phyloP scores from a whole-genome alignment of 164 flowering plant genomes.

The Piper longum region DNA sequence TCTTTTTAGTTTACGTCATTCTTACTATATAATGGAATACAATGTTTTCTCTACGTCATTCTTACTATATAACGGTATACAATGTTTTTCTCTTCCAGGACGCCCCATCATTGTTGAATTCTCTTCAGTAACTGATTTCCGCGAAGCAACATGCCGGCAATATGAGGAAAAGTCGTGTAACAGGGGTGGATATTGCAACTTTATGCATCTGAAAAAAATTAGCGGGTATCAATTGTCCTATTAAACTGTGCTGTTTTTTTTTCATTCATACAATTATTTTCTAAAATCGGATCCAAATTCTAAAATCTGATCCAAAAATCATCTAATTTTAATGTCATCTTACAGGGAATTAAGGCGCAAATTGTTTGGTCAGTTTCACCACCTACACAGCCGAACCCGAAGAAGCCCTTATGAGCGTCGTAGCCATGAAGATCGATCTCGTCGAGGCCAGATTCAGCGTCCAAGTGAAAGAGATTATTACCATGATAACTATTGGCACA shows the following conservation, averaged over 20 bases:
- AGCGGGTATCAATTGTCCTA: conserved; percentile 35
- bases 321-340: no score
- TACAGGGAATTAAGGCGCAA: conserved; percentile 68
- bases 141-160: conserved; percentile 91
- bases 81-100: conserved; percentile 30
- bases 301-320: no score
- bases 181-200: conserved; percentile 91
- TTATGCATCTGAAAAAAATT: conserved; percentile 87
- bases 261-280: no score
- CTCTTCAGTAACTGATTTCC: conserved; percentile 92
- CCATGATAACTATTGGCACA: conserved; percentile 26
- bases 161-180: conserved; percentile 81
- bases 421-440: conserved; percentile 49
- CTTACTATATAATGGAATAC: background rate
- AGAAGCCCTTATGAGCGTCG: conserved; percentile 54
- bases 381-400: conserved; percentile 46
- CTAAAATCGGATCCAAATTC: no score
- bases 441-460: conserved; percentile 35
- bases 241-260: background rate
- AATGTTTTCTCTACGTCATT: background rate
- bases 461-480: conserved; percentile 40
- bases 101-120: conserved; percentile 89
- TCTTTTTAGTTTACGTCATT: background rate
- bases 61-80: background rate
- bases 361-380: conserved; percentile 44